A percentile compares a stretch with the other conserved stretches of the same genome.
Evolutionary conservation across 2,329 filamentous ascomycete species (phyloP).

Genomic region (Diaporthe sp.): DNA sequence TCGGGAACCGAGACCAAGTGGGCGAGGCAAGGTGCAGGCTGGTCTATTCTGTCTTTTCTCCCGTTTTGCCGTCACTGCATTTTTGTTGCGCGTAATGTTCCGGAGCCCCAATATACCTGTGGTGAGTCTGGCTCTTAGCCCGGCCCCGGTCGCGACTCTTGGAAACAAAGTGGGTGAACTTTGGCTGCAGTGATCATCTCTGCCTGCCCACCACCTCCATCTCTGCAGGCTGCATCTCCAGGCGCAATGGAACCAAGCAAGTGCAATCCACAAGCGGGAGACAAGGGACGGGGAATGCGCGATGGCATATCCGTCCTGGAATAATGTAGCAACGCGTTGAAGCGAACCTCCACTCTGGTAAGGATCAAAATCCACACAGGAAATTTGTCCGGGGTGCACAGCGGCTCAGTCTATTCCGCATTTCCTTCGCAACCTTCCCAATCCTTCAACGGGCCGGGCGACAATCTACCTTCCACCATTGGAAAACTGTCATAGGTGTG

Average conservation of each 20-base stretch:
- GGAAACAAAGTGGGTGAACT: slow-evolving; percentile 11
- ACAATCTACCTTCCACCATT: slow-evolving; percentile 33
- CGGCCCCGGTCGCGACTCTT: slow-evolving; percentile 2
- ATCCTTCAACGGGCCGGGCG: slow-evolving; percentile 22
- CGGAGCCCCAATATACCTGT: slow-evolving; percentile 7
- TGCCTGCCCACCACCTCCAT: slow-evolving; percentile 34
- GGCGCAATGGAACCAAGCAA: slow-evolving; percentile 39
- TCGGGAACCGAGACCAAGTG: slow-evolving; percentile 21
- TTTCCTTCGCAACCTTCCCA: slow-evolving; percentile 40
- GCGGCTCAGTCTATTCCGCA: slow-evolving; percentile 36
- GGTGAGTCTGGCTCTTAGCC: slow-evolving; percentile 17
- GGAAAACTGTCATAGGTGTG: slow-evolving; percentile 7
- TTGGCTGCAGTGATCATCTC: slow-evolving; percentile 28
- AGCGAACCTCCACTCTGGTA: slow-evolving; percentile 37
- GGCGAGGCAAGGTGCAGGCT: slow-evolving; percentile 21
- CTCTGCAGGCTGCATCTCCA: slow-evolving; percentile 26
- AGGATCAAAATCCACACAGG: slow-evolving; percentile 40
- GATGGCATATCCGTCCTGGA: slow-evolving; percentile 38
- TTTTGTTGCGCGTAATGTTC: slow-evolving; percentile 18
- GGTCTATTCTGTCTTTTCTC: slow-evolving; percentile 16
- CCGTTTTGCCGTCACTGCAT: slow-evolving; percentile 31
- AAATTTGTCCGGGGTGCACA: slow-evolving; percentile 38
- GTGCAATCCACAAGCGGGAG: slow-evolving; percentile 36
- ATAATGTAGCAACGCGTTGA: slow-evolving; percentile 33
- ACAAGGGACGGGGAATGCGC: slow-evolving; percentile 40